phyloP scores from a whole-genome alignment of 192 early-diverging fungal species.

The Backusella mclennaniae region DNA sequence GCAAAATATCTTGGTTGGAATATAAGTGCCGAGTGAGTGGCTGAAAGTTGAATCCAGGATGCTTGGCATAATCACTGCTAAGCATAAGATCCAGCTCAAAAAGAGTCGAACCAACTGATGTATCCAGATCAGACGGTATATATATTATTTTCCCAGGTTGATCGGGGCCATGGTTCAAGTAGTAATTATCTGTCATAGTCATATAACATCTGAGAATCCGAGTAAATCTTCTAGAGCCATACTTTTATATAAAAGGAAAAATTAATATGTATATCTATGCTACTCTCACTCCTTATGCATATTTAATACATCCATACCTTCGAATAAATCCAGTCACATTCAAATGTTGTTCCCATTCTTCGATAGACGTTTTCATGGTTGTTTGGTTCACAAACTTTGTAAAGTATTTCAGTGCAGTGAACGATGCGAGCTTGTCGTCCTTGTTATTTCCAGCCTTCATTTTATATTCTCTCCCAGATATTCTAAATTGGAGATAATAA shows the following conservation, averaged over 20 bases:
- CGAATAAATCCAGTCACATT: not conserved
- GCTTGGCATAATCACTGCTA: constrained; percentile 1
- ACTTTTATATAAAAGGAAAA: not conserved
- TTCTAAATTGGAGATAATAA: not conserved
- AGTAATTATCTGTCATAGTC: not conserved
- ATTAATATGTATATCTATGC: too few relatives aligned
- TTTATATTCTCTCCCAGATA: not conserved
- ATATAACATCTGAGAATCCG: not conserved
- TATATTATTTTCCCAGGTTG: not conserved
- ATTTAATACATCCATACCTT: not conserved
- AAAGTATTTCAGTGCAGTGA: not conserved
- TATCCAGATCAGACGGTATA: constrained; percentile 6
- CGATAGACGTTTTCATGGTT: not conserved
- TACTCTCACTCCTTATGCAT: too few relatives aligned
- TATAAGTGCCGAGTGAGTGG: not conserved
- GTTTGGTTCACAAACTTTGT: constrained; percentile 13
- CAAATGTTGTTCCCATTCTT: not conserved
- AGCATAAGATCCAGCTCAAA: not conserved
- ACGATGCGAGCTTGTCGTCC: not conserved
- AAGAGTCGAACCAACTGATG: not conserved
- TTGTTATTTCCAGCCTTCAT: not conserved
- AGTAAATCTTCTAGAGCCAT: not conserved
- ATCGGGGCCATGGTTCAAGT: not conserved
- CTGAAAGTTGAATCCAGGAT: not conserved
- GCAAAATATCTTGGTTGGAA: not conserved